Evolutionary conservation across 2,329 filamentous ascomycete species (phyloP).

Genomic region (Tolypocladium nubicola): DNA sequence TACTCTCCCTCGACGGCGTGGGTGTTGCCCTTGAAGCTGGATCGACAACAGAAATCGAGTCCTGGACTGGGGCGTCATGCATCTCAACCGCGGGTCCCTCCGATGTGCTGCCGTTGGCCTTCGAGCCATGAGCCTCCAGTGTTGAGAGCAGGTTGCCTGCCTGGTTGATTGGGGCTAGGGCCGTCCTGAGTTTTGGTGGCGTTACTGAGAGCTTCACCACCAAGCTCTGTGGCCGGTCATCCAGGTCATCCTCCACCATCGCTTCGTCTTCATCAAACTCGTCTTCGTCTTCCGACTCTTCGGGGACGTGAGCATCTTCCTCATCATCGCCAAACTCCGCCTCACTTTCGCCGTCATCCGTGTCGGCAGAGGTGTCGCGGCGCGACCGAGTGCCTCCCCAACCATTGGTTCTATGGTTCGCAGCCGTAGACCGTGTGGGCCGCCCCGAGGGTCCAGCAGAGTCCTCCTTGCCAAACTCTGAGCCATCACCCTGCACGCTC

Average conservation of each 20-base stretch:
- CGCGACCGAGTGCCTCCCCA: slow-evolving; percentile 27
- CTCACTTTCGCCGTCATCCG: slow-evolving; percentile 59
- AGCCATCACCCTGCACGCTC: slow-evolving; percentile 34
- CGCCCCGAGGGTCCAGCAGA: slow-evolving; percentile 35
- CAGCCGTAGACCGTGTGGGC: slow-evolving; percentile 39
- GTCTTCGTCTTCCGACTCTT: slow-evolving; percentile 49
- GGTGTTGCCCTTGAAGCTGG: neutral
- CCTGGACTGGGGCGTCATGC: slow-evolving; percentile 12
- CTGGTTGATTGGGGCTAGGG: slow-evolving; percentile 13
- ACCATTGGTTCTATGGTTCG: slow-evolving; percentile 38
- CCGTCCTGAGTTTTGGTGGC: slow-evolving; percentile 24
- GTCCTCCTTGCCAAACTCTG: slow-evolving; percentile 26
- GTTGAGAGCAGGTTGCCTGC: slow-evolving; percentile 12
- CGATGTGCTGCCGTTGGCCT: slow-evolving; percentile 4
- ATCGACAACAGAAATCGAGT: neutral
- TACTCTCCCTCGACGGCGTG: neutral
- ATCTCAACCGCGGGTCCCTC: slow-evolving; percentile 12
- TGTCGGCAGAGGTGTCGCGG: slow-evolving; percentile 37
- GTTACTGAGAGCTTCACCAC: slow-evolving; percentile 62
- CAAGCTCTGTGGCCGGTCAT: slow-evolving; percentile 45
- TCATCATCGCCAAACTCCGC: slow-evolving; percentile 70
- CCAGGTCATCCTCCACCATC: slow-evolving; percentile 42
- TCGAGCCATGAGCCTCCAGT: slow-evolving; percentile 10
- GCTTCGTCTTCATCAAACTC: slow-evolving; percentile 46
- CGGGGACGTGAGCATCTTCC: slow-evolving; percentile 55